Base-by-base conservation (phyloP, 148 eudicot species). In the Amaranthus cruentus region DNA sequence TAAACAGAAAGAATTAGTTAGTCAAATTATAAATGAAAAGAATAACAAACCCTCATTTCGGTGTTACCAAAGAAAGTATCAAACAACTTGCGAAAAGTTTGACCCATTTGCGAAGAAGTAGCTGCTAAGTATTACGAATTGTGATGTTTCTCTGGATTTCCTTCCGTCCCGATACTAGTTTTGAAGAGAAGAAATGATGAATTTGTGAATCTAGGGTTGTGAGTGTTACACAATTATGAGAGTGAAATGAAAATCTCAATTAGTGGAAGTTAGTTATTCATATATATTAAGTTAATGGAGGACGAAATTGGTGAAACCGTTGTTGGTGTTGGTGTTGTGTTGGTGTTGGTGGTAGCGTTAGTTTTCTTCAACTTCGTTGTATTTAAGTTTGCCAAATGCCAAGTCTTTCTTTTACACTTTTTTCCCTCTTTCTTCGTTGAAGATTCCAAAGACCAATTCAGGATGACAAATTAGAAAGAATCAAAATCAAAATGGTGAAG, bases 21-120 rank as follows among this genome's bases (percentile, higher is more conserved):
- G 64, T 1, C 5, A 2, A 69, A 62, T 5, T 8, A 54, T 54
- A 48, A 52, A 60, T 14, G 8, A 5, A 55, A 43, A 13, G 1
- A 67, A 9, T 5, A 69, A 43, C 60, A 15, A 79, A 79, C 75
- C 83, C 99, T 83, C 99, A 92, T 92, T 86, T 95, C 97, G 53
- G 92, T 79, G 81, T 92, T 95, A 76, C 99, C 99, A 76, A 95
- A 95, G 92, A 95, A 95, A 65, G 97, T 68, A 73, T 95, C 99
- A 73, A 95, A 92, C 63, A 95, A 92, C 86, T 95, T 95, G 76
- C 97, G 94, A 83, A 95, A 90, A 64, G 92, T 96, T 95, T 90
- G 97, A 73, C 99, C 99, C 99, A 95, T 91, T 71, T 72, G 69
- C 62, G 52, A 55, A 76, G 50, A 57, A 76, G 76, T 63, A 57